Evolutionary conservation across 2,329 filamentous ascomycete genomes (phyloP).

Genomic region (Rutstroemia sp.): DNA sequence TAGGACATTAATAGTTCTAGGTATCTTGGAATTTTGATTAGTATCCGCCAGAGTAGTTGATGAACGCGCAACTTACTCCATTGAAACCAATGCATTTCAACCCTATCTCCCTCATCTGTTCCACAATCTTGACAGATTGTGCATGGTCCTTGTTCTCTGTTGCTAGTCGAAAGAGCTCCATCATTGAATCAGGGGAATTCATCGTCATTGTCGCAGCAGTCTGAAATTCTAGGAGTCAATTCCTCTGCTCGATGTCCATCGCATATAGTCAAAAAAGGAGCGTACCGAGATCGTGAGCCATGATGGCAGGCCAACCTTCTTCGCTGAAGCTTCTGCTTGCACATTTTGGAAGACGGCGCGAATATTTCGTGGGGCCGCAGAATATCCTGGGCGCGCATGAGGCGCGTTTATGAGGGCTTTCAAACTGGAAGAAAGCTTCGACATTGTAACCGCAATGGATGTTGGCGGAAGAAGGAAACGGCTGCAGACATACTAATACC

Average conservation of each 20-base stretch:
- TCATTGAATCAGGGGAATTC: constrained; percentile 73
- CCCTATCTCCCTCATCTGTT: constrained; percentile 68
- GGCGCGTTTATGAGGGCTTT: constrained; percentile 69
- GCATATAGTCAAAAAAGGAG: background rate
- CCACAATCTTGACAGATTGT: constrained; percentile 38
- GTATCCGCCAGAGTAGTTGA: background rate
- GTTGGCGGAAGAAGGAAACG: background rate
- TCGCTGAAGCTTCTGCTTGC: constrained; percentile 52
- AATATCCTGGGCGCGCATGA: constrained; percentile 56
- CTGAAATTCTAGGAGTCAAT: constrained; percentile 32
- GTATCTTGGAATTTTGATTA: constrained; percentile 40
- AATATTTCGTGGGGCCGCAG: constrained; percentile 57
- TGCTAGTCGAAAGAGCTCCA: constrained; percentile 38
- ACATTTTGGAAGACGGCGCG: constrained; percentile 57
- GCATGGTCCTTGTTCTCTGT: constrained; percentile 21
- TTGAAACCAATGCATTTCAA: constrained; percentile 76
- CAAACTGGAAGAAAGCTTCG: constrained; percentile 63
- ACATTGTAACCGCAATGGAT: constrained; percentile 42
- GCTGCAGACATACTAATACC: background rate
- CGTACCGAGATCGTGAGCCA: constrained; percentile 61
- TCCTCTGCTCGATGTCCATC: background rate
- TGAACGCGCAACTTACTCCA: constrained; percentile 34
- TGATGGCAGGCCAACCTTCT: constrained; percentile 53
- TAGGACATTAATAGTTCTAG: constrained; percentile 76
- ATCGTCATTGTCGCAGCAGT: constrained; percentile 79